Conservation (phyloP, 495 filamentous ascomycete genomes). For the Xylaria acuta region DNA sequence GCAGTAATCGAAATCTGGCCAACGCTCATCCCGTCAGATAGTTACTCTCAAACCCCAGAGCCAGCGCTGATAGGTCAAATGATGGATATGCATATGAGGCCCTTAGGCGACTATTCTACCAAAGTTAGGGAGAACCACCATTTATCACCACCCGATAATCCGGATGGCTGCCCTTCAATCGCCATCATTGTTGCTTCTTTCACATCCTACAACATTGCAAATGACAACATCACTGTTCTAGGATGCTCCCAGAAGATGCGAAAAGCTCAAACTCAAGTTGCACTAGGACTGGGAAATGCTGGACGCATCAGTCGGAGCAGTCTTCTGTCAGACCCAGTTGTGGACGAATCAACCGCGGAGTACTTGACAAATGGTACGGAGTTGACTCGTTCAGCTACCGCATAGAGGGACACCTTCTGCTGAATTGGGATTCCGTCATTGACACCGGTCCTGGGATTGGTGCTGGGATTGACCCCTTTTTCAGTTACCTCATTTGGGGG, state of each 20-base stretch:
- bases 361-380: constrained; percentile 6
- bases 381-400: constrained; percentile 3
- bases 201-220: too few relatives aligned
- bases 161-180: not conserved
- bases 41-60: too few relatives aligned
- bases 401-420: not conserved
- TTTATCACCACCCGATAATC: not conserved
- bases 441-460: too few relatives aligned
- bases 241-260: not conserved
- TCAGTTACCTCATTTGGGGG: not conserved
- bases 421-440: too few relatives aligned
- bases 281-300: too few relatives aligned
- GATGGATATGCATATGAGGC: too few relatives aligned
- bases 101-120: too few relatives aligned
- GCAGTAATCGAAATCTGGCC: too few relatives aligned
- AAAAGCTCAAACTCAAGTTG: not conserved
- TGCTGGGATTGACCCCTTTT: not conserved
- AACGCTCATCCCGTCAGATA: too few relatives aligned
- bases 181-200: not conserved
- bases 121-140: too few relatives aligned
- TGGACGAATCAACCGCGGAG: not conserved
- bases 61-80: too few relatives aligned
- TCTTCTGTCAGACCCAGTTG: not conserved
- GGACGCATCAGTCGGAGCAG: not conserved
- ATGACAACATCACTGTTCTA: not conserved